These are phyloP conservation scores for Geum urbanum DNA, from an alignment of 306 rosid species.

Conservation along the genomic window DNA sequence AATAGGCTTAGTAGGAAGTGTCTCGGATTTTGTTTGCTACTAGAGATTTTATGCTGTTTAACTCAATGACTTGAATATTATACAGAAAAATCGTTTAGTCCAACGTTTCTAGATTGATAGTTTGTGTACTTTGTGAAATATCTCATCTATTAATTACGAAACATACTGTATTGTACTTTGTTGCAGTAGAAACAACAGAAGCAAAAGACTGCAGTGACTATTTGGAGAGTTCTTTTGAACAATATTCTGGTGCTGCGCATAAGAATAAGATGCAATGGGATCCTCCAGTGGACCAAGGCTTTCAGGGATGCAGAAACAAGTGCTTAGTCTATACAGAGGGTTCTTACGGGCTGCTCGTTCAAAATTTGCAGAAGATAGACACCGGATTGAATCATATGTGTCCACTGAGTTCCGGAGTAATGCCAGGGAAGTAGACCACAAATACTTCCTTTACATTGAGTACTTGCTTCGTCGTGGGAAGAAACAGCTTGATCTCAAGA, in stretches of 20 bases:
- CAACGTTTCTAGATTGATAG: too few species aligned
- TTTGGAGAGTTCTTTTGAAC: not conserved
- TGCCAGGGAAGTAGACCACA: constrained; percentile 59
- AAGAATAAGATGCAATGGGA: constrained; percentile 42
- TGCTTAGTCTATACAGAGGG: constrained; percentile 66
- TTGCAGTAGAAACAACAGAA: not conserved
- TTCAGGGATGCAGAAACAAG: constrained; percentile 89
- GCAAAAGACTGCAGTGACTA: not conserved
- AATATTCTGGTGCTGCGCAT: not conserved
- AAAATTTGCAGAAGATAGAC: constrained; percentile 53
- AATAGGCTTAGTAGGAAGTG: too few species aligned
- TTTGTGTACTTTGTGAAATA: too few species aligned
- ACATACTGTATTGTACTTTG: too few species aligned
- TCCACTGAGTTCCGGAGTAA: constrained; percentile 59
- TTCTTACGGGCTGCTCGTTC: constrained; percentile 74
- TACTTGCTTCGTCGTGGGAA: constrained; percentile 68
- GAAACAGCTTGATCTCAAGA: constrained; percentile 74
- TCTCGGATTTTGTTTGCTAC: too few species aligned
- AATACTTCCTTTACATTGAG: constrained; percentile 68
- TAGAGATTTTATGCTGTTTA: too few species aligned
- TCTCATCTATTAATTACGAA: too few species aligned
- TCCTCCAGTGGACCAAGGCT: constrained; percentile 44
- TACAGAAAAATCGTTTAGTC: too few species aligned
- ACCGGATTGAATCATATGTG: constrained; percentile 53
- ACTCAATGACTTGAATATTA: too few species aligned